Evolutionary conservation across 2,329 filamentous ascomycete genomes (phyloP).

Genomic region (Alternaria dauci): DNA sequence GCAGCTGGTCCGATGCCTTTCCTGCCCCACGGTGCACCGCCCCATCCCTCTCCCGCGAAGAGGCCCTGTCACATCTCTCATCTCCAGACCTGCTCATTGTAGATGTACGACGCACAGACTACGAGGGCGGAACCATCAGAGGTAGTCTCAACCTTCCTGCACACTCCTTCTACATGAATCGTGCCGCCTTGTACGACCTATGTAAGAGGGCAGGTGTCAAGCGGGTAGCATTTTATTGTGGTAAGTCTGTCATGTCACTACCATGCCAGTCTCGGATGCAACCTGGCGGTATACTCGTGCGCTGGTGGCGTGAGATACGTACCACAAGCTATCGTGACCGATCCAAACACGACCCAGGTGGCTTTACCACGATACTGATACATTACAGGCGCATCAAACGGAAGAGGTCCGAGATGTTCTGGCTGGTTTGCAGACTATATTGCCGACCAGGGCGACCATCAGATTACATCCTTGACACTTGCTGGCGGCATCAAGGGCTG

Average conservation of each 20-base stretch:
- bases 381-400: constrained; percentile 42
- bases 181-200: constrained; percentile 54
- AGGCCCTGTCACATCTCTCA: constrained; percentile 46
- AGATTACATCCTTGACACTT: constrained; percentile 54
- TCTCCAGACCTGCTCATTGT: constrained; percentile 53
- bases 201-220: constrained; percentile 56
- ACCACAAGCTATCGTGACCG: constrained; percentile 10
- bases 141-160: constrained; percentile 60
- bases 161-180: constrained; percentile 58
- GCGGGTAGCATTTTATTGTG: constrained; percentile 59
- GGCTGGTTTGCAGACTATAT: constrained; percentile 51
- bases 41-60: constrained; percentile 49
- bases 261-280: neutral
- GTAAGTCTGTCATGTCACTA: constrained; percentile 33
- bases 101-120: constrained; percentile 59
- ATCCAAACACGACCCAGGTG: neutral
- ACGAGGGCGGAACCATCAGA: constrained; percentile 55
- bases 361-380: constrained; percentile 21
- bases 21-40: constrained; percentile 51
- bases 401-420: constrained; percentile 47
- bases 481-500: constrained; percentile 57
- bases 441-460: constrained; percentile 43
- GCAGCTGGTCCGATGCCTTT: constrained; percentile 54
- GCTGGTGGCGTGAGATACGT: constrained; percentile 31
- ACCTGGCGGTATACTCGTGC: constrained; percentile 14